These are phyloP conservation scores for Alectoria sarmentosa DNA, from an alignment of 495 filamentous ascomycete genomes.

Conservation along the genomic window DNA sequence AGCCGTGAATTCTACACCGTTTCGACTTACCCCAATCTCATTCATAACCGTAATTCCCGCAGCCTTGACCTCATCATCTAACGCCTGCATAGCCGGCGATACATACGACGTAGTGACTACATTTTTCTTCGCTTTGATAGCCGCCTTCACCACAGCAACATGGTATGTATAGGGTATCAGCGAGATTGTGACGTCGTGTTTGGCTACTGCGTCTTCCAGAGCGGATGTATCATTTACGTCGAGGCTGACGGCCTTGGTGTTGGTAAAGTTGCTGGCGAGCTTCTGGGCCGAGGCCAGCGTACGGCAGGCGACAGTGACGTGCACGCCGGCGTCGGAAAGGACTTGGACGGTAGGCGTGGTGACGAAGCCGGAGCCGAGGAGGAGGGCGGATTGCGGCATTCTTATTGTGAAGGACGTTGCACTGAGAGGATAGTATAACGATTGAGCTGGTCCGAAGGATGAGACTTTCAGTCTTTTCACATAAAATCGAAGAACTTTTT, in stretches of 20 bases:
- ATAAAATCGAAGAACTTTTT: too few relatives aligned
- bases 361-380: slow-evolving; percentile 42
- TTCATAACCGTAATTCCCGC: slow-evolving; percentile 98
- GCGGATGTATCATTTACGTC: slow-evolving; percentile 69
- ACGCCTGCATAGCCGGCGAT: slow-evolving; percentile 83
- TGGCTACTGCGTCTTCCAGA: slow-evolving; percentile 68
- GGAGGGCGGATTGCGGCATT: too few relatives aligned
- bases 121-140: slow-evolving; percentile 86
- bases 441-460: too few relatives aligned
- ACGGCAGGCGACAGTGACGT: slow-evolving; percentile 86
- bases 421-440: too few relatives aligned
- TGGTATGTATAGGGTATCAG: slow-evolving; percentile 95
- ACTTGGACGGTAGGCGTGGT: slow-evolving; percentile 74
- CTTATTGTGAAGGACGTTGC: too few relatives aligned
- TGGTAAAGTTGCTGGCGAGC: slow-evolving; percentile 63
- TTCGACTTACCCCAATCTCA: slow-evolving; percentile 70
- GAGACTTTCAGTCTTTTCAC: too few relatives aligned
- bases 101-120: slow-evolving; percentile 97
- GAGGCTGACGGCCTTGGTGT: slow-evolving; percentile 67
- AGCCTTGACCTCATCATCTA: slow-evolving; percentile 75
- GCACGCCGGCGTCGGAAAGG: slow-evolving; percentile 63
- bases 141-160: slow-evolving; percentile 84
- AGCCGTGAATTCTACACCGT: too few relatives aligned
- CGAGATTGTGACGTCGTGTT: slow-evolving; percentile 72
- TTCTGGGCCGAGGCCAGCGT: slow-evolving; percentile 70